phyloP scores from a whole-genome alignment of 148 eudicot species.

The Rhododendron vialii region DNA sequence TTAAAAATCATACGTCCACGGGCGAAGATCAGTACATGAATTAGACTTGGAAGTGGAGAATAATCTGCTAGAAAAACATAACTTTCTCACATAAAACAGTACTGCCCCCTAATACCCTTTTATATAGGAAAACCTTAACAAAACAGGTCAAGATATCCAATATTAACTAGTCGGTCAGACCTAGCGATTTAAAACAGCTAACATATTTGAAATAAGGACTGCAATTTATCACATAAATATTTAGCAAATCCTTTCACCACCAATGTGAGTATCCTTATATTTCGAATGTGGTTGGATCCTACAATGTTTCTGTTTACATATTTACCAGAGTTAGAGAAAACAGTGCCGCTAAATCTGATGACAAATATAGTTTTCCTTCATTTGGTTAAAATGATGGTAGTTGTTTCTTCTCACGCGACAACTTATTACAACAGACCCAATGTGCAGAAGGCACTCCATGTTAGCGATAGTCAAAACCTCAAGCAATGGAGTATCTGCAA shows the following conservation, averaged over 20 bases:
- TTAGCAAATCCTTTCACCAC: neutral
- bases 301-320: neutral
- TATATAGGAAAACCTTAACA: neutral
- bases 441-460: conserved; percentile 87
- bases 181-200: neutral
- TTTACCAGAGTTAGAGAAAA: neutral
- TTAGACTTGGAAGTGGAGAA: neutral
- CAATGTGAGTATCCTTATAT: neutral
- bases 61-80: neutral
- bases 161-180: no score
- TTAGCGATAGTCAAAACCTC: conserved; percentile 43
- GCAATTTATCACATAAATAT: neutral
- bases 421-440: conserved; percentile 67
- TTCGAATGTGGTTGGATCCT: neutral
- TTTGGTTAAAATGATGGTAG: neutral
- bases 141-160: neutral
- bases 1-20: neutral
- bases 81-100: neutral
- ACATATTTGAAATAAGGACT: neutral
- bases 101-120: neutral
- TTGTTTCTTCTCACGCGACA: conserved; percentile 26
- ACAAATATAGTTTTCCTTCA: neutral
- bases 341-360: neutral
- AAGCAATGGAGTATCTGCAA: conserved; percentile 86
- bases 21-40: neutral